Percentiles rank a stretch among this genome's conserved stretches.
Evolutionary conservation across 768 basidiomycete genomes (phyloP).

Genomic region (Tricholoma bakamatsutake): DNA sequence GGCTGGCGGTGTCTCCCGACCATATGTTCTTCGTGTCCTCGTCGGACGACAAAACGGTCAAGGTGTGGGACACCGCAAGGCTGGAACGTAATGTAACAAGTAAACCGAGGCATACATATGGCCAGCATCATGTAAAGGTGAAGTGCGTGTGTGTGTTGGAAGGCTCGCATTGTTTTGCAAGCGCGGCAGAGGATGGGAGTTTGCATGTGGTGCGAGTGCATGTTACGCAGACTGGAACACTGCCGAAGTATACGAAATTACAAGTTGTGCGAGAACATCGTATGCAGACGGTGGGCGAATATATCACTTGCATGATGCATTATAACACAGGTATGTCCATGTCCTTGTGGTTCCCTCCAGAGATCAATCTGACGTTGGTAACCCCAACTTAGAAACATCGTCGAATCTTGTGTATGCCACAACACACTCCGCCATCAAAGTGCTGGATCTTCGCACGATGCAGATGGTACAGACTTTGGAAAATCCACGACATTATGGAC

Average conservation of each 20-base stretch:
- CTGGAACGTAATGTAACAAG: constrained; percentile 92
- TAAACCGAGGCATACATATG: constrained; percentile 68
- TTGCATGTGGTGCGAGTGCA: constrained; percentile 82
- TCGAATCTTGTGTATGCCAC: constrained; percentile 87
- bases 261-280: constrained; percentile 79
- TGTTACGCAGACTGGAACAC: constrained; percentile 52
- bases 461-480: constrained; percentile 68
- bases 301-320: constrained; percentile 80
- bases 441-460: constrained; percentile 86
- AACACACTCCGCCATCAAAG: constrained; percentile 65
- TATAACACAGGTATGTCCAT: constrained; percentile 58
- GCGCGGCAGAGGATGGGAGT: constrained; percentile 80
- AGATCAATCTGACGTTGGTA: background rate
- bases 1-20: constrained; percentile 85
- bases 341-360: background rate
- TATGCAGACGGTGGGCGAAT: constrained; percentile 67
- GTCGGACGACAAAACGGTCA: constrained; percentile 91
- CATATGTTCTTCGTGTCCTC: constrained; percentile 92
- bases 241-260: constrained; percentile 82
- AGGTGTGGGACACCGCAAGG: constrained; percentile 89
- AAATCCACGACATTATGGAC: constrained; percentile 81
- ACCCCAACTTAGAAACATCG: constrained; percentile 41
- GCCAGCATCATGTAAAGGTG: constrained; percentile 53
- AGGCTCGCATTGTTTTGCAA: constrained; percentile 82
- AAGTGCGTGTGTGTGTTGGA: constrained; percentile 78